phyloP scores from a whole-genome alignment of 2,329 filamentous ascomycete genomes.

The Escovopsis weberi region DNA sequence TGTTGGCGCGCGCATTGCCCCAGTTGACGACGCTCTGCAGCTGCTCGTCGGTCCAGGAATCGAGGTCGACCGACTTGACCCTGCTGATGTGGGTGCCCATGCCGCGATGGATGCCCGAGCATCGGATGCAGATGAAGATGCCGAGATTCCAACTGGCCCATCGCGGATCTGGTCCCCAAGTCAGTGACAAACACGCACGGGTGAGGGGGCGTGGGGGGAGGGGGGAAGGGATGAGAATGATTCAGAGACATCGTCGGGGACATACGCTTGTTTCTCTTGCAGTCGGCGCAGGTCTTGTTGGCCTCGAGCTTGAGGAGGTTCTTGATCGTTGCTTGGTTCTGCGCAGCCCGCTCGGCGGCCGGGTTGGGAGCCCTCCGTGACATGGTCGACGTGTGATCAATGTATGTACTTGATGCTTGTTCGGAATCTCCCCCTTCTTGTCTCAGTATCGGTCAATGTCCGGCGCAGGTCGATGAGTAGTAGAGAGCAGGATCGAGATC shows the following conservation, averaged over 20 bases:
- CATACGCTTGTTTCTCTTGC: constrained; percentile 96
- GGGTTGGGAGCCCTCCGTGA: constrained; percentile 66
- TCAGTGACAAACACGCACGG: constrained; percentile 2
- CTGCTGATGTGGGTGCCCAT: constrained; percentile 98
- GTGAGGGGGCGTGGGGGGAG: not conserved
- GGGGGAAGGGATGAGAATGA: too few species aligned
- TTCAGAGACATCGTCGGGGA: constrained; percentile 6
- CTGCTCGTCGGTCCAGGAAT: constrained; percentile 98
- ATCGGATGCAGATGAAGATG: constrained; percentile 94
- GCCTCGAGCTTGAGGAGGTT: constrained; percentile 83
- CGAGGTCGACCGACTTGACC: constrained; percentile 95
- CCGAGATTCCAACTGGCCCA: constrained; percentile 99
- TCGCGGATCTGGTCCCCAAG: constrained; percentile 56
- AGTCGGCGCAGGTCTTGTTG: constrained; percentile 96
- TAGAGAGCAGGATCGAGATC: not conserved
- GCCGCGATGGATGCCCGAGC: constrained; percentile 93
- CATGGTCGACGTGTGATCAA: constrained; percentile 34
- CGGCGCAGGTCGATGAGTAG: not conserved
- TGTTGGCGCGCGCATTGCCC: constrained; percentile 94
- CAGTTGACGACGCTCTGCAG: constrained; percentile 84
- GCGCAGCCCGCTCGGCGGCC: constrained; percentile 73
- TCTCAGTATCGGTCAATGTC: not conserved
- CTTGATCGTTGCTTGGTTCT: constrained; percentile 91
- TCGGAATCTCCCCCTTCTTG: not conserved
- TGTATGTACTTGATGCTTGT: too few species aligned